Conservation (phyloP, 192 early-diverging fungal species). For the Linnemannia exigua region DNA sequence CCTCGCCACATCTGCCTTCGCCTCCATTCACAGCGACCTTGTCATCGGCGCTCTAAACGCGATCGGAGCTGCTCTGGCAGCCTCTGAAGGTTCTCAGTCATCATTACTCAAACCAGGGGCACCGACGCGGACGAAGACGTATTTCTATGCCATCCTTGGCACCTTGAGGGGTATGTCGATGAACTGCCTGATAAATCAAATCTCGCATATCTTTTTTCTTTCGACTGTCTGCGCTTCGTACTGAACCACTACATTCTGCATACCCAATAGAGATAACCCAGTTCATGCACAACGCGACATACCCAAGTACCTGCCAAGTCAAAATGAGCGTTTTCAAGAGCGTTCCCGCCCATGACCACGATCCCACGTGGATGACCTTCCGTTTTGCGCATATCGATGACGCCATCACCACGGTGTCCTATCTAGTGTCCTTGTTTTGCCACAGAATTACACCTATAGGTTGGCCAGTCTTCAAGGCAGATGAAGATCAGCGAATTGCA, state of each 20-base stretch:
- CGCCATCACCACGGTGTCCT: slow-evolving; percentile 19
- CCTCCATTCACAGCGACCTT: slow-evolving; percentile 22
- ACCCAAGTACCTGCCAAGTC: slow-evolving; percentile 22
- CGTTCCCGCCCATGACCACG: not conserved
- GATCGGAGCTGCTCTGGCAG: slow-evolving; percentile 1
- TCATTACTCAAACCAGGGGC: not conserved
- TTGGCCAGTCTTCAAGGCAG: slow-evolving; percentile 18
- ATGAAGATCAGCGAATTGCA: slow-evolving; percentile 18
- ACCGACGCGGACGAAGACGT: slow-evolving; percentile 15
- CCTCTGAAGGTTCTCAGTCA: slow-evolving; percentile 14
- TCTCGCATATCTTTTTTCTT: not conserved
- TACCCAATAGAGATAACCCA: slow-evolving; percentile 7
- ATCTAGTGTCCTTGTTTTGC: slow-evolving; percentile 24
- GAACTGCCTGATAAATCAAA: no score
- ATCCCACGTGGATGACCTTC: slow-evolving; percentile 34
- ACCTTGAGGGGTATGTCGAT: slow-evolving; percentile 27
- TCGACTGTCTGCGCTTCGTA: no score
- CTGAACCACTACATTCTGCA: not conserved
- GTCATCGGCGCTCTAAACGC: slow-evolving; percentile 15
- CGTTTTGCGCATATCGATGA: slow-evolving; percentile 29
- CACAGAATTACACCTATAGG: not conserved
- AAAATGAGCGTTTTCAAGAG: slow-evolving; percentile 37
- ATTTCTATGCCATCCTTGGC: slow-evolving; percentile 15
- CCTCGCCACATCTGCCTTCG: slow-evolving; percentile 19
- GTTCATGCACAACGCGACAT: slow-evolving; percentile 8